These are phyloP conservation scores for Monilinia fructicola DNA, from an alignment of 2,329 filamentous ascomycete genomes.

Conservation along the genomic window DNA sequence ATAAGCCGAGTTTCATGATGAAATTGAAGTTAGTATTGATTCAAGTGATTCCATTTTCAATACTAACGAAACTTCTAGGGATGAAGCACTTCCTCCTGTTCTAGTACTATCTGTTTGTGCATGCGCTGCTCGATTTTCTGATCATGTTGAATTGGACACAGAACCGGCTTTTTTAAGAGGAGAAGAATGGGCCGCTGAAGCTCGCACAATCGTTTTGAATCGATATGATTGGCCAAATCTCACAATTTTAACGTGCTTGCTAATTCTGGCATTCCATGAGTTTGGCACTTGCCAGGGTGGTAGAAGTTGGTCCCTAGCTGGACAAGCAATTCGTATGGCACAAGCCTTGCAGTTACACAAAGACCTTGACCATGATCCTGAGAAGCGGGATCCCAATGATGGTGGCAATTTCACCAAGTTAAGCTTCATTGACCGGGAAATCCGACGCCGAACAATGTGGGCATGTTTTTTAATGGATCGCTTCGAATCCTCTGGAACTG, in stretches of 20 bases:
- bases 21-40: constrained; percentile 63
- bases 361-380: constrained; percentile 80
- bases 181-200: constrained; percentile 84
- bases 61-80: constrained; percentile 46
- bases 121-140: constrained; percentile 91
- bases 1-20: constrained; percentile 97
- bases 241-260: constrained; percentile 86
- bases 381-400: constrained; percentile 51
- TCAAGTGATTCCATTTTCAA: not conserved
- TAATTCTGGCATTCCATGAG: constrained; percentile 87
- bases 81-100: constrained; percentile 81
- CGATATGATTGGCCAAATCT: constrained; percentile 95
- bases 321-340: constrained; percentile 94
- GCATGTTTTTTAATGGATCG: constrained; percentile 96
- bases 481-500: constrained; percentile 93
- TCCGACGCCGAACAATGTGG: constrained; percentile 94
- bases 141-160: constrained; percentile 74
- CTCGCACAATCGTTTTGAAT: constrained; percentile 82
- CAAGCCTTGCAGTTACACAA: constrained; percentile 92
- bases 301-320: constrained; percentile 91
- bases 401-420: constrained; percentile 57
- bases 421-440: constrained; percentile 91
- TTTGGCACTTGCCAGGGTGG: constrained; percentile 97
- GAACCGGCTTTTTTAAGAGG: constrained; percentile 78
- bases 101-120: constrained; percentile 92